Base-by-base conservation (phyloP, 257 asterid genomes). In the Petunia axillaris region DNA sequence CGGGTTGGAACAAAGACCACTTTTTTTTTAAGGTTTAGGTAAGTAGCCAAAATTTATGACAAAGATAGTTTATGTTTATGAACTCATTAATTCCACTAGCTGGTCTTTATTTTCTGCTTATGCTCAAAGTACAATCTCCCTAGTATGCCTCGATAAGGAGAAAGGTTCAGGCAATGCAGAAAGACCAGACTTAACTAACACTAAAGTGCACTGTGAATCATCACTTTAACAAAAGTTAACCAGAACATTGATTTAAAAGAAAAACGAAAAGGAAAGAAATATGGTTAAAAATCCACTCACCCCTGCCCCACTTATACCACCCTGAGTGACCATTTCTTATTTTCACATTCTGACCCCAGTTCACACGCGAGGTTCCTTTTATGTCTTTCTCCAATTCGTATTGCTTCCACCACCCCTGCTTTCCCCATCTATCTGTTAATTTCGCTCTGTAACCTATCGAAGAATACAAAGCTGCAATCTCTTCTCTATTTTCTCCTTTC, bases 391-490 rank as follows among this genome's bases (percentile, higher is more conserved):
- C 73, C 73, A 9, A 64, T 64, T 64, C 50, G 35, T 6, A 25
- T 13, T 64, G 50, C 35, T 64, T 3, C 50, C 39, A 13, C 50
- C 35, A 39, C 36, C 50, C 11, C 25, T 39, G 39, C 8, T 35
- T 39, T 64, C 73, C 73, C 73, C 50, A 64, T 64, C 11, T 64
- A 39, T 64, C 11, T 64, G 13, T 64, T 38, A 37, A 13, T 64
- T 39, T 36, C 73, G 39, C 10, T 64, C 36, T 39, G 73, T 64
- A 64, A 15, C 73, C 25, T 39, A 64, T 64, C 50, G 39, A 64
- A 39, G 48, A 5, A 64, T 13, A 39, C 35, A 64, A 38, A 64
- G 50, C 73, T 35, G 39, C 11, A 38, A 13, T 64, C 35, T 64
- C 73, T 64, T 36, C 35, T 39, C 50, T 39, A 64, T 35, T 39